These are phyloP conservation scores for Ophioceras dolichostomum DNA, from an alignment of 2,329 filamentous ascomycete species.

Conservation along the genomic window DNA sequence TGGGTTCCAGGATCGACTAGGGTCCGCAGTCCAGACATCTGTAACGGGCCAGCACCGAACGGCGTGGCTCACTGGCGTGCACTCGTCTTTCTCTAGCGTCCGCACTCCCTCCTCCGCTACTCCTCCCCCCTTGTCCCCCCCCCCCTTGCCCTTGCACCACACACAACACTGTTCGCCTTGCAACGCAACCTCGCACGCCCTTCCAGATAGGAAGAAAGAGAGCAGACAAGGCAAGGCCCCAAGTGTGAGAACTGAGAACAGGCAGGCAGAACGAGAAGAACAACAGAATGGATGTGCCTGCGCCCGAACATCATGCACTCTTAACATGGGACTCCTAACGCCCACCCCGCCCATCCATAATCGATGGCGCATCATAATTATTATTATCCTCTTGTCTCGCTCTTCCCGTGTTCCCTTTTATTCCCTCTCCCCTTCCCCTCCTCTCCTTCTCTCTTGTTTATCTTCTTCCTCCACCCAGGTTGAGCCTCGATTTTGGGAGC, in stretches of 20 bases:
- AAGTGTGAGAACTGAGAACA: too few relatives aligned
- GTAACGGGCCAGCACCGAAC: neutral
- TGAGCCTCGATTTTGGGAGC: constrained; percentile 12
- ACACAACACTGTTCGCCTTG: too few relatives aligned
- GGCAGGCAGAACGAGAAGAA: too few relatives aligned
- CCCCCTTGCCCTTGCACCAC: constrained; percentile 3
- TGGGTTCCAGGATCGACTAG: neutral
- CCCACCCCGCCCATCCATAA: too few relatives aligned
- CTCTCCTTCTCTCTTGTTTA: constrained; percentile 14
- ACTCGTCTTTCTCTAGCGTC: neutral
- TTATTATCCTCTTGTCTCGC: constrained; percentile 25
- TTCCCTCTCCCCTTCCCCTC: constrained; percentile 13
- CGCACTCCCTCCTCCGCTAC: constrained; percentile 1
- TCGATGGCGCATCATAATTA: constrained; percentile 21
- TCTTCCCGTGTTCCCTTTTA: constrained; percentile 11
- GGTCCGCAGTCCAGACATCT: neutral
- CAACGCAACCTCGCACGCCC: too few relatives aligned
- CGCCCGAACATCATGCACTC: constrained; percentile 19
- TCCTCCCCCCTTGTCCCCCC: neutral
- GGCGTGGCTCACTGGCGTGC: neutral
- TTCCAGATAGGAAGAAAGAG: too few relatives aligned
- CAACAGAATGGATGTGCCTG: constrained; percentile 16
- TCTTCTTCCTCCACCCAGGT: constrained; percentile 10
- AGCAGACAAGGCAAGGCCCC: too few relatives aligned
- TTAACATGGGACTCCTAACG: constrained; percentile 13